A percentile compares a stretch with the other conserved stretches of the same genome.
These are phyloP conservation scores for Jatropha podagrica DNA, from an alignment of 441 rosid species.

Conservation along the genomic window DNA sequence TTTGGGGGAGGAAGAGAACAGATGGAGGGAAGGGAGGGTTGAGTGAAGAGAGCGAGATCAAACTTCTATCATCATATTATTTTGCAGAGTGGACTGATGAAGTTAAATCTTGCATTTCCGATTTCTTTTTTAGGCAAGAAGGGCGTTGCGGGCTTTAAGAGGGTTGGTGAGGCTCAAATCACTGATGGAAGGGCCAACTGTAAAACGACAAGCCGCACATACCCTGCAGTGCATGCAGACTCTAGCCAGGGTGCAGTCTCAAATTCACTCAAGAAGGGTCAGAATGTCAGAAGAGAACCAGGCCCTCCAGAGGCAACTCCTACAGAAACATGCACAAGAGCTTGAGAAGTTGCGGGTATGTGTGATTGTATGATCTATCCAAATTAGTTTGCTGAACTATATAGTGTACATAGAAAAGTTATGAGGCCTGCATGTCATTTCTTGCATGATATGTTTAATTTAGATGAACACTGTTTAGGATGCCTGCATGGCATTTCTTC, in stretches of 20 bases:
- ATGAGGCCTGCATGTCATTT: not conserved
- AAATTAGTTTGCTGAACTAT: not conserved
- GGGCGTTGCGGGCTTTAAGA: slow-evolving; percentile 66
- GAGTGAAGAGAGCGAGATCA: not conserved
- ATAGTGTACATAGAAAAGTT: not conserved
- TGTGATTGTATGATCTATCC: not conserved
- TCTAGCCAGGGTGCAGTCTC: slow-evolving; percentile 75
- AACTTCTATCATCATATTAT: not conserved
- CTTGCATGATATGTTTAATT: not conserved
- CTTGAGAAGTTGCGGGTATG: slow-evolving; percentile 59
- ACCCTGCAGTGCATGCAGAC: slow-evolving; percentile 88
- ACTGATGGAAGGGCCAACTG: slow-evolving; percentile 77
- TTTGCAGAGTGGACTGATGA: not conserved
- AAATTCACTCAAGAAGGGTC: slow-evolving; percentile 67
- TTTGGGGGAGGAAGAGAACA: not conserved
- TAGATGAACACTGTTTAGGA: not conserved
- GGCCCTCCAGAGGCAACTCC: slow-evolving; percentile 75
- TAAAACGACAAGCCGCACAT: slow-evolving; percentile 71
- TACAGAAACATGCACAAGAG: slow-evolving; percentile 86
- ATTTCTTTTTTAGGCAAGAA: slow-evolving; percentile 56
- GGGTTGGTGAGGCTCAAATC: slow-evolving; percentile 68
- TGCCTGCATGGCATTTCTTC: not conserved
- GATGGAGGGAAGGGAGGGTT: not conserved
- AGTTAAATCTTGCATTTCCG: not conserved
- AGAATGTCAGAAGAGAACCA: slow-evolving; percentile 91